Base-by-base conservation (phyloP, 768 basidiomycete species). In the Tulasnella sp. region DNA sequence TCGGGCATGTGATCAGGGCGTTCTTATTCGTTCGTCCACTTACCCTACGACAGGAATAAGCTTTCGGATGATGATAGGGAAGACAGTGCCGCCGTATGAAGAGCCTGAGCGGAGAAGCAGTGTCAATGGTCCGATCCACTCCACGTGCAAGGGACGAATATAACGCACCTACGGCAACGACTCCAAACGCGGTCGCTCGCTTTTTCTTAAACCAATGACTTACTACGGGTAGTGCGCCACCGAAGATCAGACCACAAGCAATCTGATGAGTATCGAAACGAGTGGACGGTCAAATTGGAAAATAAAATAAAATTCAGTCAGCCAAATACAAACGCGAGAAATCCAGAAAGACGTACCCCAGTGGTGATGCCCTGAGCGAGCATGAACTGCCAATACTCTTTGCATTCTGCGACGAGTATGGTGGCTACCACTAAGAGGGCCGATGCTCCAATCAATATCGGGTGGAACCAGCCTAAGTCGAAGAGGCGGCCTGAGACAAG, bases 121-220 rank as follows among this genome's bases (percentile, higher is more conserved):
- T 5, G 21, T 7, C 19, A 48, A 7, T 48, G n/a, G 46, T 48
- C n/a, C 27, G 19, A 48, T 48, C 5, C 5, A 48, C 5, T 22
- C 46, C n/a, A 7, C 7, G 5, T n/a, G 19, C 5, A n/a, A 48
- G n/a, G 46, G 27, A n/a, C n/a, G 11, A 48, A 48, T 7, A 15
- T 7, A 5, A n/a, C 46, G 19, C 27, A 48, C 87, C 85, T 9
- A 80, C 72, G 0, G 87, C 82, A 9, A 77, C 72, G 17, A 84
- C 59, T 1, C 85, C 85, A 68, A 86, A 68, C 0, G 80, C 84
- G 2, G 80, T 59, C 0, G 79, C 77, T 41, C 80, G 72, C 58
- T 71, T 74, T 60, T 72, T 76, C 57, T 79, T 78, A 72, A 87
- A 88, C 85, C 86, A 89, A 66, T 88, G 85, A 0, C 82, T 77